Conservation (phyloP, 2,329 filamentous ascomycete genomes). For the Colletotrichum tropicale region DNA sequence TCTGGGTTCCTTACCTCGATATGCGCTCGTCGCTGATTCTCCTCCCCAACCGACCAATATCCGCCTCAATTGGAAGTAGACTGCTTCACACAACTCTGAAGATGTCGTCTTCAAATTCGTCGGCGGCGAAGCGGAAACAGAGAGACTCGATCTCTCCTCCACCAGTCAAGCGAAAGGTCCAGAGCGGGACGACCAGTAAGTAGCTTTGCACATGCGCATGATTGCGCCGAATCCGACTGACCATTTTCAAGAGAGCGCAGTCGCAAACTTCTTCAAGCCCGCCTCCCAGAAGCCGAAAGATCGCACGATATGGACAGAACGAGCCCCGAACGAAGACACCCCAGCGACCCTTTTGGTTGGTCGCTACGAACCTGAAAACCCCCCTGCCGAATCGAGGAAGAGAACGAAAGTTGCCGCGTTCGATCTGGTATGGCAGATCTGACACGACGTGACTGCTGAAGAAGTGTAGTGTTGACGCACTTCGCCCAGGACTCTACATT, state of each 20-base stretch:
- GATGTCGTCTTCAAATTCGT: conserved; percentile 9
- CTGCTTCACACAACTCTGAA: neutral
- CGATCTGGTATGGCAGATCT: conserved; percentile 57
- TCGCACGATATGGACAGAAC: conserved; percentile 72
- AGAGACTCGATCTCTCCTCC: conserved; percentile 57
- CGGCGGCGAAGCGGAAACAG: conserved; percentile 38
- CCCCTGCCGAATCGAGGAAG: conserved; percentile 32
- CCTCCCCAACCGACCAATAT: neutral
- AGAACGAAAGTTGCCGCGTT: conserved; percentile 73
- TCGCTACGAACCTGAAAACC: conserved; percentile 61
- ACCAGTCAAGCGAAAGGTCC: conserved; percentile 54
- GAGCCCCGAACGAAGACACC: conserved; percentile 55
- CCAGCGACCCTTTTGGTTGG: conserved; percentile 73
- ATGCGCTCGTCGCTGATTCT: neutral
- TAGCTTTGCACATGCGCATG: neutral
- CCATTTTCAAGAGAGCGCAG: conserved; percentile 60
- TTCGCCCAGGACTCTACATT: conserved; percentile 79
- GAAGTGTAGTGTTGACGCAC: neutral
- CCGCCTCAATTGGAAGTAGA: neutral
- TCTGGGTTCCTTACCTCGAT: neutral
- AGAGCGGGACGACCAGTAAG: conserved; percentile 57
- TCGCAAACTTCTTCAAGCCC: conserved; percentile 89
- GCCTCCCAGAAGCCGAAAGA: conserved; percentile 83
- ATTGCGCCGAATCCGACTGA: neutral
- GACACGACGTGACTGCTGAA: neutral